phyloP scores from a whole-genome alignment of 2,329 filamentous ascomycete species.

The Waltergamsia citrina region DNA sequence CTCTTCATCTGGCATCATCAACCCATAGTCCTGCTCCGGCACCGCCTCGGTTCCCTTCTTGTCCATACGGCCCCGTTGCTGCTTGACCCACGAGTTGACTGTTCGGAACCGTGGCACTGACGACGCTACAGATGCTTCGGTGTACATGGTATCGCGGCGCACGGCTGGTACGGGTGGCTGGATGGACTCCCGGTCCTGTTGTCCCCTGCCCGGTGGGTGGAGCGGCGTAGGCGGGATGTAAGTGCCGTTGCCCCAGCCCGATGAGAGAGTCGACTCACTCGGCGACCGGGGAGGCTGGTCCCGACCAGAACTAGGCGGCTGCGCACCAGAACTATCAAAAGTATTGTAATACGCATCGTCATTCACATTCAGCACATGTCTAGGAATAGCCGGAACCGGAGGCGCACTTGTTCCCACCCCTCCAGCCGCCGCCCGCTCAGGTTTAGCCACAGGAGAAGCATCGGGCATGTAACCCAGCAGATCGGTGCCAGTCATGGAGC shows the following conservation, averaged over 20 bases:
- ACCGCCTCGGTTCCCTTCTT: constrained; percentile 29
- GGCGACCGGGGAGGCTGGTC: constrained; percentile 5
- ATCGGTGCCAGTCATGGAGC: constrained; percentile 5
- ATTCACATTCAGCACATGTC: too few relatives aligned
- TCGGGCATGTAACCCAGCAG: constrained; percentile 13
- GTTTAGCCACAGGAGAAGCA: constrained; percentile 7
- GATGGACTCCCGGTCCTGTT: neutral
- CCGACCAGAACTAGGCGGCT: too few relatives aligned
- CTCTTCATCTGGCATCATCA: constrained; percentile 43
- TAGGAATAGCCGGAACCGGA: too few relatives aligned
- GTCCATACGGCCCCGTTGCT: constrained; percentile 45
- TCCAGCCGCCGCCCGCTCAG: too few relatives aligned
- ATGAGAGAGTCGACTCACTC: constrained; percentile 40
- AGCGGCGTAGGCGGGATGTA: constrained; percentile 34
- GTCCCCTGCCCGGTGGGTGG: constrained; percentile 13
- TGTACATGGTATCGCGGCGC: constrained; percentile 41
- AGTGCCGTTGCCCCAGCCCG: constrained; percentile 50
- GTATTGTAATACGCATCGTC: too few relatives aligned
- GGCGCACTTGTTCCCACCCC: too few relatives aligned
- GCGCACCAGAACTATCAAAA: too few relatives aligned
- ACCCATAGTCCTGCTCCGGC: constrained; percentile 34
- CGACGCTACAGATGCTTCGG: constrained; percentile 27
- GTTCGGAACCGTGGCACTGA: constrained; percentile 49
- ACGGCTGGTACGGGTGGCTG: constrained; percentile 6
- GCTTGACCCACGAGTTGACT: constrained; percentile 55